Base-by-base conservation (phyloP, 208 protist species). In the Crithidia acanthocephali region DNA sequence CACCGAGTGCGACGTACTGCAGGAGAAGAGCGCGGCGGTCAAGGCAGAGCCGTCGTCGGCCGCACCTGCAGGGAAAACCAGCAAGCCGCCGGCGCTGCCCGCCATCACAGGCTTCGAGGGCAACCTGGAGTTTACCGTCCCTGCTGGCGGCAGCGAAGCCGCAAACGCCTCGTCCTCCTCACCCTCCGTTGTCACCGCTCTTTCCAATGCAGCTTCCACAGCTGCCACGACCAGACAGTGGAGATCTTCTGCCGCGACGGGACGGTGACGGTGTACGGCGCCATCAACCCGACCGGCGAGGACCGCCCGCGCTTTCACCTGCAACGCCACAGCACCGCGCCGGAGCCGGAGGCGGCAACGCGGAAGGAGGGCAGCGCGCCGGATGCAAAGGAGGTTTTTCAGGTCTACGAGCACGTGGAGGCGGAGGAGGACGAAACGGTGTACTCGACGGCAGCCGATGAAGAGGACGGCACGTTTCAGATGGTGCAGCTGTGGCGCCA, bases 401-500 rank as follows among this genome's bases (percentile, higher is more conserved):
- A 68, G 52, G 52, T 51, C 28, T 72, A 68, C 52, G 72, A 71
- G 55, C 58, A 70, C 18, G 60, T 85, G 18, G 62, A 75, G 25
- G 62, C 69, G 22, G 65, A 74, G 4, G 61, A 53, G 32, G 48
- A 64, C 56, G 72, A 85, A 16, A 48, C 68, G 32, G 71, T 82
- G 47, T 75, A 85, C 71, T 42, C 71, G 15, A 53, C 63, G 30
- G 53, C 63, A 6, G 32, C 51, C 5, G 48, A 63, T 20, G 86
- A 84, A 30, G 74, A 62, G 61, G 68, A 83, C 53, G 58, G 35
- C 50, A 48, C 32, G 2, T 82, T 78, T 35, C 88, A 94, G 64
- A 79, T 71, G 47, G 79, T 75, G 55, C 88, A 93, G 53, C 77
- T 93, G 20, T 93, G 88, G 88, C 78, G 80, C 50, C 72, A 93